A percentile compares a stretch with the other conserved stretches of the same genome.
Conservation (phyloP, 108 stramenopile genomes). For the Fragilariopsis cylindrus region DNA sequence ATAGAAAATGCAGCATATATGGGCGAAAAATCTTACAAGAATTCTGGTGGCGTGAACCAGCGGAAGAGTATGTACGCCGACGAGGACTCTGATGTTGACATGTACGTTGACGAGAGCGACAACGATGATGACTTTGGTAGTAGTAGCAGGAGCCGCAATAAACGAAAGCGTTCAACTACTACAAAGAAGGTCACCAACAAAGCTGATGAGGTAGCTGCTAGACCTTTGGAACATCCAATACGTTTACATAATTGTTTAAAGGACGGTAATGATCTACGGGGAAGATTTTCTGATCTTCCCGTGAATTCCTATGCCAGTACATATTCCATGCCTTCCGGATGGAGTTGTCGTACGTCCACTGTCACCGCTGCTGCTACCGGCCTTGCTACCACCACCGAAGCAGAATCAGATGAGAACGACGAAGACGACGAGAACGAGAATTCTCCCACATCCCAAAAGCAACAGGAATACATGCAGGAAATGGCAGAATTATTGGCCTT, state of each 20-base stretch:
- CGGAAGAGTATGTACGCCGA: conserved; percentile 67
- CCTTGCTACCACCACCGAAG: too few species aligned
- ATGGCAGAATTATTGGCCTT: conserved; percentile 37
- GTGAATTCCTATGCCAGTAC: conserved; percentile 32
- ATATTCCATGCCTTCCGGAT: conserved; percentile 43
- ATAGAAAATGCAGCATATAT: conserved; percentile 44
- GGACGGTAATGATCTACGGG: conserved; percentile 44
- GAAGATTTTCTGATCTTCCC: conserved; percentile 48
- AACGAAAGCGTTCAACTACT: conserved; percentile 34
- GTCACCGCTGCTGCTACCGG: neutral
- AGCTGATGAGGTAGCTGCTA: conserved; percentile 43
- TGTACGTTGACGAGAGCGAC: conserved; percentile 81
- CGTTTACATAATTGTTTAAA: conserved; percentile 42
- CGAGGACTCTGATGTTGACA: conserved; percentile 80
- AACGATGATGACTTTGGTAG: conserved; percentile 54
- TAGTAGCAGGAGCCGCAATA: conserved; percentile 23
- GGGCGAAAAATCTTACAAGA: conserved; percentile 22
- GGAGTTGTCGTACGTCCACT: conserved; percentile 36
- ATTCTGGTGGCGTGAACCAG: conserved; percentile 17
- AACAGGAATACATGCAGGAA: conserved; percentile 24
- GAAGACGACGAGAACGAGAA: conserved; percentile 17
- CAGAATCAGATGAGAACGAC: neutral
- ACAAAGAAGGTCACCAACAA: neutral
- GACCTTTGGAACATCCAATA: conserved; percentile 47
- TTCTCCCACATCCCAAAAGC: conserved; percentile 1